Evolutionary conservation across 2,329 filamentous ascomycete species (phyloP), one percentile per base, ranked within the genome.

Genomic region (Trichoderma sp.): DNA sequence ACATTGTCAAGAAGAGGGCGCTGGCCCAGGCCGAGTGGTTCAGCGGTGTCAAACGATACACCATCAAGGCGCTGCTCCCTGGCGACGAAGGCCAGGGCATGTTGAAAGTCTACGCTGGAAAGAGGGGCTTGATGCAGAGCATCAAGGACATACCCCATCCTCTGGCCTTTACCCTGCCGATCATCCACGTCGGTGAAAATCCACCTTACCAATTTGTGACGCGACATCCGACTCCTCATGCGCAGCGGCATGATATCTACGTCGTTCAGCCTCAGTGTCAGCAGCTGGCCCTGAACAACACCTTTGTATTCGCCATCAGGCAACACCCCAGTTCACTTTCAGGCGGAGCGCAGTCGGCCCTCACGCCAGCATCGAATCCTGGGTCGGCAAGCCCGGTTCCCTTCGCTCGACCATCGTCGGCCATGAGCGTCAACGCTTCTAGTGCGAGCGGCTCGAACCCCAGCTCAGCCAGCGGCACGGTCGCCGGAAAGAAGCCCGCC

Each of bases 211-310:
- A 97, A 66, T 99, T 98, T 77, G 84, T 97, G 52, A 90, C 90
- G 45, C 88, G 95, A 5, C 95, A 99, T 75, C 96, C 96, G 7
- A 99, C 95, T 3, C 95, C 95, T 9, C 95, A 99, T 76, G 95
- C 95, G n/a, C 93, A 97, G 74, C 88, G 94, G 48, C 93, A 99
- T 76, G 95, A 99, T 75, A 88, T 99, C 66, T 99, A 99, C 76
- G 91, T 99, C 68, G 91, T 93, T 51, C 95, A 98, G 74, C 95
- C 96, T 1, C 96, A 99, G 77, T 99, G 95, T 75, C 85, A 90
- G 69, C 87, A 89, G 28, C 82, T 99, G 30, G 93, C 92, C 1
- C 83, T 96, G 64, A 97, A 98, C 80, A 98, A 99, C 75, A 99
- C 95, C 0, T 99, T 97, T 74, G 94, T 99, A 30, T 99, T 99